Conservation (phyloP, 2,329 filamentous ascomycete species). For the Gnomoniopsis sp. region DNA sequence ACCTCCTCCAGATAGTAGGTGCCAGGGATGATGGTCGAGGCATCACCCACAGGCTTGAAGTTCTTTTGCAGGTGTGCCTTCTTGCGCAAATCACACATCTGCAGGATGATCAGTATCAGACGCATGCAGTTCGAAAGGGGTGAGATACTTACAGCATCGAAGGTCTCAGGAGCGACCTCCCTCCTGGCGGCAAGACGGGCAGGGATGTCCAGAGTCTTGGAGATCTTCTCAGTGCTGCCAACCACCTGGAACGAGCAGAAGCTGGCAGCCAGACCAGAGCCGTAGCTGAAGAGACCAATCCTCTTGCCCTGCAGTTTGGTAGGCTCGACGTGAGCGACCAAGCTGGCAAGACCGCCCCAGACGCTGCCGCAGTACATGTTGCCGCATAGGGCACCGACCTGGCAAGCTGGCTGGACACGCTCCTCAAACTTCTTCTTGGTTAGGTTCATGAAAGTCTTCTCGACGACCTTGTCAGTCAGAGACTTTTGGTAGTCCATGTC, state of each 20-base stretch:
- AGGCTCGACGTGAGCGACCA: constrained; percentile 63
- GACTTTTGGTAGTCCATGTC: constrained; percentile 79
- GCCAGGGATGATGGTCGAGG: constrained; percentile 61
- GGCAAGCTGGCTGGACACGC: constrained; percentile 68
- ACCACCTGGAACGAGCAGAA: constrained; percentile 72
- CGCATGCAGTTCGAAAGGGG: constrained; percentile 20
- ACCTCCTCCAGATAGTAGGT: constrained; percentile 79
- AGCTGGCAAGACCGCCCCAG: constrained; percentile 70
- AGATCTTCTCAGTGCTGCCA: constrained; percentile 66
- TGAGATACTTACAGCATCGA: constrained; percentile 61
- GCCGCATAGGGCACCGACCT: constrained; percentile 73
- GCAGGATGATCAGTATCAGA: constrained; percentile 1
- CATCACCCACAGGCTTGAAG: constrained; percentile 67
- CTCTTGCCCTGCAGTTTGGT: constrained; percentile 67
- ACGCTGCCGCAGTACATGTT: constrained; percentile 70
- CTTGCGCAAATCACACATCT: constrained; percentile 80
- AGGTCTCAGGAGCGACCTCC: constrained; percentile 66
- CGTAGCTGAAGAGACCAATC: constrained; percentile 75
- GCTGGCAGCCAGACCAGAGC: constrained; percentile 69
- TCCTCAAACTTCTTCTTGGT: constrained; percentile 83
- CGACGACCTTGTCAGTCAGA: constrained; percentile 74
- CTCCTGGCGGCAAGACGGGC: constrained; percentile 63
- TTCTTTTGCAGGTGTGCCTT: constrained; percentile 80
- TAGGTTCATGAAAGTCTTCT: constrained; percentile 82
- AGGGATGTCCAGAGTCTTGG: constrained; percentile 66